Conservation (phyloP, 371 early-diverging fungal genomes). For the Saksenaea oblongispora region DNA sequence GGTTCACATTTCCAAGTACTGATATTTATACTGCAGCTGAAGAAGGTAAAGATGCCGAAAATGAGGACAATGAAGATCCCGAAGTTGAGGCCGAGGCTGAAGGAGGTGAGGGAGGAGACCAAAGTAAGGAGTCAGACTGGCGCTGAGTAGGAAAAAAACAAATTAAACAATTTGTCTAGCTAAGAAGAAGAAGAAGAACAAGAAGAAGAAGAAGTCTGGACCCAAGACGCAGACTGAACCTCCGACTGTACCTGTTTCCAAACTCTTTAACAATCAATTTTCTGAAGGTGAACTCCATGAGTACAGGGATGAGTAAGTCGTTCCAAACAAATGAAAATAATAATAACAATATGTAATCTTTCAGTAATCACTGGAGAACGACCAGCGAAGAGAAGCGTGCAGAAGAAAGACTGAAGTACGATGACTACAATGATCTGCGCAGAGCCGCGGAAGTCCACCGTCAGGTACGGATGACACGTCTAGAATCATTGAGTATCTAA, state of each 20-base stretch:
- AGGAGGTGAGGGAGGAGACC: neutral
- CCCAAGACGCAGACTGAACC: slow-evolving; percentile 70
- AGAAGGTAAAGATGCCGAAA: neutral
- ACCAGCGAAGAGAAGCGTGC: slow-evolving; percentile 83
- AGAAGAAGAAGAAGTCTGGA: slow-evolving; percentile 68
- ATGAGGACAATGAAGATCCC: slow-evolving; percentile 9
- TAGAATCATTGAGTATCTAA: neutral
- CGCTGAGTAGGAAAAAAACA: neutral
- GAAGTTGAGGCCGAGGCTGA: neutral
- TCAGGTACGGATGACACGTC: slow-evolving; percentile 42
- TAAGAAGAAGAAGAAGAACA: slow-evolving; percentile 72
- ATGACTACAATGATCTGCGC: slow-evolving; percentile 83
- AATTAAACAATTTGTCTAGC: neutral
- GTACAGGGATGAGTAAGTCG: slow-evolving; percentile 73
- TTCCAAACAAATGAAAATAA: neutral
- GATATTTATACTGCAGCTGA: neutral
- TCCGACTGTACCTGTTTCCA: slow-evolving; percentile 79
- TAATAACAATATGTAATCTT: neutral
- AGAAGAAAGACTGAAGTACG: slow-evolving; percentile 61
- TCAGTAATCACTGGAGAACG: slow-evolving; percentile 73
- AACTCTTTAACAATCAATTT: slow-evolving; percentile 70
- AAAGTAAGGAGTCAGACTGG: neutral
- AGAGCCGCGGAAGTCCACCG: slow-evolving; percentile 93
- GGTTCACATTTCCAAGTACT: neutral
- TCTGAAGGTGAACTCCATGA: slow-evolving; percentile 75